These are phyloP conservation scores for Lactarius indigo DNA, from an alignment of 768 basidiomycete species.

Conservation along the genomic window DNA sequence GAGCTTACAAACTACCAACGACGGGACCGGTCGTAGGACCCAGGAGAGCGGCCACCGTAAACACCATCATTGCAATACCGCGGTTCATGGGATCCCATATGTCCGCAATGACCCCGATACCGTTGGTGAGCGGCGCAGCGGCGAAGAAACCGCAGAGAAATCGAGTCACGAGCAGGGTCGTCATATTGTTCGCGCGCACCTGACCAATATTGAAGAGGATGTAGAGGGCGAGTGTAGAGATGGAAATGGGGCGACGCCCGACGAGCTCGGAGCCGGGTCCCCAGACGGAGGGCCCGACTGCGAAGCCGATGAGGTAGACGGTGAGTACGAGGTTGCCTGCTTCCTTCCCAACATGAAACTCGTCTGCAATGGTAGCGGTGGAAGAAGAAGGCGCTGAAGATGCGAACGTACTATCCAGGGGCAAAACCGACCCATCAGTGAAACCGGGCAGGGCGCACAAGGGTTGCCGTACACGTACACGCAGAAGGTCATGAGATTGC, in stretches of 20 bases:
- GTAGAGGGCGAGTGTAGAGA: conserved; percentile 5
- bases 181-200: conserved; percentile 20
- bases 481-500: background rate
- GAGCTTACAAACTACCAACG: conserved; percentile 27
- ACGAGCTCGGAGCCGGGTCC: conserved; percentile 26
- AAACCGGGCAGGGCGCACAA: background rate
- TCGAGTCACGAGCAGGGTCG: conserved; percentile 26
- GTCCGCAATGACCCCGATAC: conserved; percentile 29
- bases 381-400: conserved; percentile 28
- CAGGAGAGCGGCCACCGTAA: conserved; percentile 25
- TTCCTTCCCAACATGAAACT: conserved; percentile 26
- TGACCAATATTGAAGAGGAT: conserved; percentile 21
- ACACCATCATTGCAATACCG: conserved; percentile 27
- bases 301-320: conserved; percentile 27
- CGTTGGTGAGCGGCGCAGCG: conserved; percentile 27
- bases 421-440: background rate
- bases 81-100: conserved; percentile 28
- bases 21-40: conserved; percentile 31
- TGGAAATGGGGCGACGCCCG: conserved; percentile 24
- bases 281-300: conserved; percentile 27
- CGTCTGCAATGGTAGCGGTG: conserved; percentile 4
- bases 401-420: conserved; percentile 26
- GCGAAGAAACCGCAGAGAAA: conserved; percentile 30
- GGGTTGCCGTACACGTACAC: conserved; percentile 15
- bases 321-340: conserved; percentile 27